Conservation (phyloP, 2,329 filamentous ascomycete genomes). For the Claviceps pusilla region DNA sequence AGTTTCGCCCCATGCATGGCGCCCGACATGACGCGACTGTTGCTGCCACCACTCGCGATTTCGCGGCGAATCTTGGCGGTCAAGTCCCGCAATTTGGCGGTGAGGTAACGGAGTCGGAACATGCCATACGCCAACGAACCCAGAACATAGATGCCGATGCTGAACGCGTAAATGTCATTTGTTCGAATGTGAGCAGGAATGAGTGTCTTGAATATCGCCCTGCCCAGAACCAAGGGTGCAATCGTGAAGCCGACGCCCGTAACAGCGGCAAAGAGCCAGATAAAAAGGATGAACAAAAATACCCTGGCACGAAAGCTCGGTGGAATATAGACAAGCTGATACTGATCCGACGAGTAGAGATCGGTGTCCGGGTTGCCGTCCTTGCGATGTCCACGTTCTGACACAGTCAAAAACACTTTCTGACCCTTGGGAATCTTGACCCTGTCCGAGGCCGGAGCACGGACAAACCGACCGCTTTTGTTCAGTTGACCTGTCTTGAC, state of each 20-base stretch:
- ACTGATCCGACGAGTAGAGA: conserved; percentile 43
- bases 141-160: conserved; percentile 70
- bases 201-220: conserved; percentile 57
- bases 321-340: conserved; percentile 65
- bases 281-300: conserved; percentile 69
- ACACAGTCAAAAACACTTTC: conserved; percentile 62
- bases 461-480: conserved; percentile 67
- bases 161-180: conserved; percentile 95
- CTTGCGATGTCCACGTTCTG: conserved; percentile 47
- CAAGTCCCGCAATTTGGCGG: conserved; percentile 19
- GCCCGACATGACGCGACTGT: conserved; percentile 14
- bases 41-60: conserved; percentile 10
- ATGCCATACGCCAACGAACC: conserved; percentile 50
- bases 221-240: conserved; percentile 71
- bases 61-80: conserved; percentile 10
- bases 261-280: conserved; percentile 85
- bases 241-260: conserved; percentile 79
- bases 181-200: conserved; percentile 59
- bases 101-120: conserved; percentile 33
- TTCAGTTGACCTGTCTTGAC: conserved; percentile 39
- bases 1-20: conserved; percentile 30
- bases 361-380: conserved; percentile 38
- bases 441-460: conserved; percentile 87
- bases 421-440: conserved; percentile 81
- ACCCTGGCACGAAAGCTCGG: conserved; percentile 71